Base-by-base conservation (phyloP, 2,329 filamentous ascomycete genomes). In the Fusarium illudens region DNA sequence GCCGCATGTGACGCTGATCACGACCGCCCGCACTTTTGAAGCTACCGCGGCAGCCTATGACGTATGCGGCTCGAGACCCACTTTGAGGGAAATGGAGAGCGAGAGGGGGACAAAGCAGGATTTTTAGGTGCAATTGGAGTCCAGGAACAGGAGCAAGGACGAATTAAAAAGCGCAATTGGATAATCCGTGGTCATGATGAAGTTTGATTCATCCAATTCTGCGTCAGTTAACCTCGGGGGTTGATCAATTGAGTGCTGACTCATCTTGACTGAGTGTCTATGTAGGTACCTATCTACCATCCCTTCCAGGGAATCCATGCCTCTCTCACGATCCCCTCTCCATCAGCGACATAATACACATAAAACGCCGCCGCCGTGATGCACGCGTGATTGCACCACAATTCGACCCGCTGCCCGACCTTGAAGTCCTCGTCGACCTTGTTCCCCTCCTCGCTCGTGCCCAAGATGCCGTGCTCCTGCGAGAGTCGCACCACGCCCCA, bases 261-360 rank as follows among this genome's bases (percentile, higher is more conserved):
- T 57, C 29, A 33, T 52, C n/a, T 52, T 9, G 46, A 5, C 46
- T 34, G n/a, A n/a, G n/a, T n/a, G n/a, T n/a, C n/a, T n/a, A n/a
- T n/a, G n/a, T n/a, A n/a, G n/a, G n/a, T n/a, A n/a, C n/a, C 42
- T 30, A n/a, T 22, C 9, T 70, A 74, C 72, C 72, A 74, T 3
- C 79, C 79, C 66, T 79, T 80, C 75, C 78, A 80, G 13, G 79
- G 79, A 34, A 78, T 58, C 78, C 78, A 79, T 11, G 76, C 69
- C 17, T 79, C 77, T 36, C 48, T 64, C 4, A 79, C 75, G 7
- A 77, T 60, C 33, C 79, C 75, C 6, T 77, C 49, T 36, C 75
- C 76, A 50, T 81, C 79, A 5, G 76, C 76, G 4, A 81, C 75
- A 60, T 74, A 80, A 54, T 77, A 80, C 12, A 74, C 75, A 25